These are phyloP conservation scores for Colletotrichum falcatum DNA, from an alignment of 2,329 filamentous ascomycete species.

Conservation along the genomic window DNA sequence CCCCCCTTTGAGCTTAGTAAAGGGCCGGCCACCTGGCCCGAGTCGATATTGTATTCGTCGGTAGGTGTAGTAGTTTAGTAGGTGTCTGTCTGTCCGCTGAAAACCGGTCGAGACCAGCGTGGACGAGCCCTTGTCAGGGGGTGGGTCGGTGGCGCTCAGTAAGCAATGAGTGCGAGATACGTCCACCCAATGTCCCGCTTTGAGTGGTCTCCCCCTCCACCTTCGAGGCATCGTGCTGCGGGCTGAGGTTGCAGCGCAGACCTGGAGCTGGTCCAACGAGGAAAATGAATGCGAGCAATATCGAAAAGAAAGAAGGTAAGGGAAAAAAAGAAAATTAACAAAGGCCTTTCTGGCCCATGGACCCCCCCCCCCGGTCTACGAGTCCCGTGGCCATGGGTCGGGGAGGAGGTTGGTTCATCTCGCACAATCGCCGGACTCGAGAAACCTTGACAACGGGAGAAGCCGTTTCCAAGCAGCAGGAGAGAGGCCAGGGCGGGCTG, in stretches of 20 bases:
- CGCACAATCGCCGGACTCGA: neutral
- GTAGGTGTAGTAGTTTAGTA: neutral
- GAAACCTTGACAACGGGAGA: neutral
- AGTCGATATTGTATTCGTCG: neutral
- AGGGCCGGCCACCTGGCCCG: neutral
- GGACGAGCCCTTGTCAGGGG: neutral
- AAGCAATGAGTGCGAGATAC: slow-evolving; percentile 16
- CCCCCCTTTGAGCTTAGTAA: neutral
- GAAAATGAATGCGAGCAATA: slow-evolving; percentile 16
- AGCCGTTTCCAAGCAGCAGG: too few species aligned
- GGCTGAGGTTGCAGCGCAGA: slow-evolving; percentile 22
- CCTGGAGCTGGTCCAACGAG: slow-evolving; percentile 11
- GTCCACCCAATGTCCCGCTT: neutral
- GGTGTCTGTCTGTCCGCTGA: neutral
- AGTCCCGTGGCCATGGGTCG: neutral
- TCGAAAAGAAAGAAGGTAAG: neutral
- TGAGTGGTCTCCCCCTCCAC: neutral
- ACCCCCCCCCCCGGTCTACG: neutral
- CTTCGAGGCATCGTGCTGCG: neutral
- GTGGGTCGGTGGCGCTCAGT: slow-evolving; percentile 21
- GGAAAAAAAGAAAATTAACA: too few species aligned
- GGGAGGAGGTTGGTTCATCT: slow-evolving; percentile 14
- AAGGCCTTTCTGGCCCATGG: slow-evolving; percentile 12
- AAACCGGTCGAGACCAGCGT: neutral
- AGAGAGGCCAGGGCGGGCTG: too few species aligned